These are phyloP conservation scores for Boletellus ananiceps DNA, from an alignment of 768 basidiomycete genomes.

Conservation along the genomic window DNA sequence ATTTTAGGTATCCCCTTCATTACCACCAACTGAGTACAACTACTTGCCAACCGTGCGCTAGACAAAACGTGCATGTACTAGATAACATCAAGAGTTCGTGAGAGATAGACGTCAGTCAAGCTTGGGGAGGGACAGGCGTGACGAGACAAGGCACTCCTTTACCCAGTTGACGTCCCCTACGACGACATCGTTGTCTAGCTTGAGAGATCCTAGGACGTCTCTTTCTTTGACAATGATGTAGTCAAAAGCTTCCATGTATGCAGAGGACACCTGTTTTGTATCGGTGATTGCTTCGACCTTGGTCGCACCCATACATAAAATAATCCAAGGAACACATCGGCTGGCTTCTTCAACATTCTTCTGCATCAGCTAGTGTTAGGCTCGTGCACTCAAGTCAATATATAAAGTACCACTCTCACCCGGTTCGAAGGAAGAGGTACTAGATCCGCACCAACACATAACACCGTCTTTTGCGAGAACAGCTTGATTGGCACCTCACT, in stretches of 20 bases:
- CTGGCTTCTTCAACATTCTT: slow-evolving; percentile 32
- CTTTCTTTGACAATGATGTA: slow-evolving; percentile 59
- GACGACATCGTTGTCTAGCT: slow-evolving; percentile 26
- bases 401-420: slow-evolving; percentile 18
- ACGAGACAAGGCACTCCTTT: slow-evolving; percentile 71
- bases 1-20: slow-evolving; percentile 4
- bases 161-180: slow-evolving; percentile 65
- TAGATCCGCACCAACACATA: slow-evolving; percentile 58
- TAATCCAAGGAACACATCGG: slow-evolving; percentile 56
- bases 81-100: neutral
- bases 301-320: slow-evolving; percentile 73
- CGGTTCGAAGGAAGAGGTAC: slow-evolving; percentile 38
- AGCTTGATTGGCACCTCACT: slow-evolving; percentile 55
- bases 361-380: slow-evolving; percentile 14
- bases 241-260: slow-evolving; percentile 41
- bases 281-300: slow-evolving; percentile 62
- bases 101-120: slow-evolving; percentile 3
- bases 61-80: slow-evolving; percentile 1
- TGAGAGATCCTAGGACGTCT: slow-evolving; percentile 24
- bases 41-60: slow-evolving; percentile 5
- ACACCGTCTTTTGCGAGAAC: slow-evolving; percentile 49
- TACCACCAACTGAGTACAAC: slow-evolving; percentile 10
- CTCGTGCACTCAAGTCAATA: too few species aligned
- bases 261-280: slow-evolving; percentile 27
- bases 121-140: slow-evolving; percentile 40